A percentile compares a stretch with the other conserved stretches of the same genome.
Evolutionary conservation across 164 flowering plant species (phyloP).

Genomic region (Vitis rupestris): DNA sequence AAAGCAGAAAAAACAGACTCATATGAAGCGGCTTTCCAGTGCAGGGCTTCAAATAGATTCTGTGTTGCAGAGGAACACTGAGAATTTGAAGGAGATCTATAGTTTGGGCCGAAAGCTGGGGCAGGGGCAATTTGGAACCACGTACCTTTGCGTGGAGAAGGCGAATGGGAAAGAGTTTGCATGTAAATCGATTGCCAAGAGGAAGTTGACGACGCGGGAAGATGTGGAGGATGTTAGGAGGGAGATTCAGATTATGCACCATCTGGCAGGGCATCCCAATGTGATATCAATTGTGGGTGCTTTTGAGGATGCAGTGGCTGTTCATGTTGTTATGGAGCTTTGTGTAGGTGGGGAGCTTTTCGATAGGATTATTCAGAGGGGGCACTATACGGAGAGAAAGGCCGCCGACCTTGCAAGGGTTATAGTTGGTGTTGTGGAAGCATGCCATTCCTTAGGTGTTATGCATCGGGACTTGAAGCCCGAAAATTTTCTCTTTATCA

Average conservation of each 20-base stretch:
- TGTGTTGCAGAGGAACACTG: constrained; percentile 57
- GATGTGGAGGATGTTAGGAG: constrained; percentile 82
- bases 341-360: constrained; percentile 83
- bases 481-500: constrained; percentile 68
- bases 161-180: constrained; percentile 51
- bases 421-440: constrained; percentile 67
- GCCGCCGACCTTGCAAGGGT: constrained; percentile 68
- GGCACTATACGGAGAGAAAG: constrained; percentile 69
- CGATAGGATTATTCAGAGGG: constrained; percentile 71
- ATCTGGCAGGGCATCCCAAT: constrained; percentile 64
- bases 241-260: constrained; percentile 85
- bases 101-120: constrained; percentile 65
- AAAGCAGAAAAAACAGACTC: constrained; percentile 35
- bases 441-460: constrained; percentile 78
- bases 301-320: constrained; percentile 74
- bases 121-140: constrained; percentile 76
- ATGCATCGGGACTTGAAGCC: constrained; percentile 80
- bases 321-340: constrained; percentile 76
- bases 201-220: constrained; percentile 58
- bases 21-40: constrained; percentile 44
- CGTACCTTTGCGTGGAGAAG: constrained; percentile 54
- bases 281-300: constrained; percentile 60
- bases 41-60: constrained; percentile 52
- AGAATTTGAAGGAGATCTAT: constrained; percentile 55
- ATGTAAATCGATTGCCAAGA: constrained; percentile 68